Evolutionary conservation across 495 filamentous ascomycete species (phyloP).

Genomic region (Penicillium psychrofluorescens): DNA sequence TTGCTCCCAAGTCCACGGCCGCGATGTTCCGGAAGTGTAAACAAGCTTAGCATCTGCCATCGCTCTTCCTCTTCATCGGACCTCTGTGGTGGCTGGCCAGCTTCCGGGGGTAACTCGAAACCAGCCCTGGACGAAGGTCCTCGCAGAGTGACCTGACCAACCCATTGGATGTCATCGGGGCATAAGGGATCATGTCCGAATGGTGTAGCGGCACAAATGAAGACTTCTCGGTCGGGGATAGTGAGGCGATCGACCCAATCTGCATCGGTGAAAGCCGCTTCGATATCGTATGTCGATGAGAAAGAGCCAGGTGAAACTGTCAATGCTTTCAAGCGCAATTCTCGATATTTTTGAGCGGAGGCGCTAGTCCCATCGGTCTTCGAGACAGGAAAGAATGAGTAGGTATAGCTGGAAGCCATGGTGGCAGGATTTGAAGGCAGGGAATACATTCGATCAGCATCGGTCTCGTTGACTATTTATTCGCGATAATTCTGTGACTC

Average conservation of each 20-base stretch:
- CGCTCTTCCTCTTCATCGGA: slow-evolving; percentile 16
- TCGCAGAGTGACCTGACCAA: slow-evolving; percentile 27
- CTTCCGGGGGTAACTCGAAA: slow-evolving; percentile 15
- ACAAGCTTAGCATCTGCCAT: slow-evolving; percentile 34
- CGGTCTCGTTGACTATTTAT: no score
- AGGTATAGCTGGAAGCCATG: slow-evolving; percentile 5
- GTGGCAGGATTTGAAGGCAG: no score
- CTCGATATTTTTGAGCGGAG: slow-evolving; percentile 19
- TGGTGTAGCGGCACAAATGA: slow-evolving; percentile 25
- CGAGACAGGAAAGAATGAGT: slow-evolving; percentile 13
- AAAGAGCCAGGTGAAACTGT: slow-evolving; percentile 20
- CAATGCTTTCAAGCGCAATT: slow-evolving; percentile 17
- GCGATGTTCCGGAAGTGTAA: slow-evolving; percentile 21
- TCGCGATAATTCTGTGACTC: no score
- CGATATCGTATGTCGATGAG: slow-evolving; percentile 24
- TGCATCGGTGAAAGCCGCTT: slow-evolving; percentile 17
- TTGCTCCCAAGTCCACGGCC: slow-evolving; percentile 25
- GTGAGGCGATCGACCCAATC: slow-evolving; percentile 20
- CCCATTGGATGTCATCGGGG: slow-evolving; percentile 14
- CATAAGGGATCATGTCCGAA: neutral
- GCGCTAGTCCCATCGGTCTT: slow-evolving; percentile 7
- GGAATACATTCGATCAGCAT: no score
- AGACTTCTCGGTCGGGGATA: slow-evolving; percentile 9
- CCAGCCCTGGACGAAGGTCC: slow-evolving; percentile 14
- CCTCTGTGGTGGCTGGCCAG: slow-evolving; percentile 6